Base-by-base conservation (phyloP, 257 asterid species). In the Solanum clarkiae region DNA sequence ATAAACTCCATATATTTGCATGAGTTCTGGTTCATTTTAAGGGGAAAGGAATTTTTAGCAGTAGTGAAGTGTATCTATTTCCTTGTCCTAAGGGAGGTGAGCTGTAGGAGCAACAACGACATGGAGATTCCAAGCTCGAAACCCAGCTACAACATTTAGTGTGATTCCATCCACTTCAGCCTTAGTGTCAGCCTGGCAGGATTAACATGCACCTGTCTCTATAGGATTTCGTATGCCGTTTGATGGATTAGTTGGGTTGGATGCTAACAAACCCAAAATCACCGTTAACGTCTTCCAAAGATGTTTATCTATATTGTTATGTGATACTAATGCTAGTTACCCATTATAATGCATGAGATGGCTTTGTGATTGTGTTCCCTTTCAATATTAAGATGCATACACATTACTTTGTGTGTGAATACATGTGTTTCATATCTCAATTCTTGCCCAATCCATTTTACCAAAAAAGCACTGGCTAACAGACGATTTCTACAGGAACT, bases 401-500 rank as follows among this genome's bases (percentile, higher is more conserved):
- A 26, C 6, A 42, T 79, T 53, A 24, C 26, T 51, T 54, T 79
- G 65, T 26, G 82, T 26, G 49, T 77, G 63, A 77, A 26, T 26
- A 9, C 62, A 16, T 53, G 82, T 26, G 65, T 51, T 79, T 26
- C 26, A 53, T 79, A 53, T 79, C 47, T 57, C 3, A 14, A 8
- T 74, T 72, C 42, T 74, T 47, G 16, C 42, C 3, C 16, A 40
- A 47, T 51, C 7, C 17, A 59, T 83, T 77, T 8, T 80, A 24
- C 26, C 9, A 1, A 54, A n/a, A 20, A 51, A 54, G 15, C 53
- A 13, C 22, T 40, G 42, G 70, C 53, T 82, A 81, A 26, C 47
- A 16, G 26, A 71, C 47, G 18, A 45, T 80, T 72, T 84, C 57
- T 86, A 81, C 91, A 97, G 99, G 93, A 97, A 97, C 88, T 92